Evolutionary conservation across 495 filamentous ascomycete genomes (phyloP), one percentile per base, ranked within the genome.

Genomic region (Daldinia vernicosa): DNA sequence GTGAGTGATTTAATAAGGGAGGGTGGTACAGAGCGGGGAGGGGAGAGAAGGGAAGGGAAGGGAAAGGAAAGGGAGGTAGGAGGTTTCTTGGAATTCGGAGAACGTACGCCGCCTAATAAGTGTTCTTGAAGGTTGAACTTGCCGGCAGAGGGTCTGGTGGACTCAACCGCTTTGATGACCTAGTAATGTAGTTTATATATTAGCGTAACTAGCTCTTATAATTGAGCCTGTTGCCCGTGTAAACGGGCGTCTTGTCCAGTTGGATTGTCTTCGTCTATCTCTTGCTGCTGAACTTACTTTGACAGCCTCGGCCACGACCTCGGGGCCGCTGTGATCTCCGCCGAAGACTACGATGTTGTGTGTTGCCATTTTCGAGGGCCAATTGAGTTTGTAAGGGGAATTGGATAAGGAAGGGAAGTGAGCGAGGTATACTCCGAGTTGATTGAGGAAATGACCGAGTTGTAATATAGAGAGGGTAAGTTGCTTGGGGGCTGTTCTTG

Each of bases 291-390:
- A 26, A 75, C 84, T 69, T 74, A 96, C 93, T 90, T 98, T 98
- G 72, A 97, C 74, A 61, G 89, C 94, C 84, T 97, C 94, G 57
- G 82, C 81, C 1, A 86, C 80, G 54, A 87, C 95, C 89, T 99
- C 95, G 12, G 95, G 95, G 78, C 95, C 95, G 75, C 92, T 93
- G 81, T 97, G 93, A 81, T 99, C 95, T 77, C 95, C 95, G 74
- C 81, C 89, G 77, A 94, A 93, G 51, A 93, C 91, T 26, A 88
- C 85, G 73, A 88, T 88, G 55, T 87, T 87, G 67, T 86, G 81
- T 55, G 79, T 80, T 57, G 84, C 71, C 85, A 88, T 88, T 51
- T 66, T 79, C 17, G 35, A 55, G 22, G 27, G 8, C 55, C 58
- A 57, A 62, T 56, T 66, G 30, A 4, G 26, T 53, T 47, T 1